These are phyloP conservation scores for Serendipita sp. DNA, from an alignment of 768 basidiomycete genomes.

Conservation along the genomic window DNA sequence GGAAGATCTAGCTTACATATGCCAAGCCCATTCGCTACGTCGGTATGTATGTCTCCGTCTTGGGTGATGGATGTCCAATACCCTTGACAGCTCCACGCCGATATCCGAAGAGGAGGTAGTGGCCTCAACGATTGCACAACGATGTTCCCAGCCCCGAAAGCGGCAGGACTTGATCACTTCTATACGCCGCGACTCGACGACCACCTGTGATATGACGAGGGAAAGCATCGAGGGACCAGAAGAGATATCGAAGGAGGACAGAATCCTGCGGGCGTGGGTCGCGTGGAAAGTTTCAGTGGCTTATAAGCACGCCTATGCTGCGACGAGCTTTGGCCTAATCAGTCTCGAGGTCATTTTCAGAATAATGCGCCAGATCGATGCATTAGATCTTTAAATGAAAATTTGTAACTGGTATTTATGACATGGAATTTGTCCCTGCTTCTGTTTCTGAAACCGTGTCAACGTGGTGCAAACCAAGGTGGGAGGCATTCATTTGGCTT, in stretches of 20 bases:
- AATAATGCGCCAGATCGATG: constrained; percentile 15
- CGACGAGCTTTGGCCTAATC: constrained; percentile 46
- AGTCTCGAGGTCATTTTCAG: constrained; percentile 44
- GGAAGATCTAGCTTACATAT: constrained; percentile 56
- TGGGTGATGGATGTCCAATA: constrained; percentile 24
- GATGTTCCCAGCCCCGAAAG: constrained; percentile 36
- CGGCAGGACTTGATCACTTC: constrained; percentile 33
- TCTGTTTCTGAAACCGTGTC: too few species aligned
- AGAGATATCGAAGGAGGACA: constrained; percentile 23
- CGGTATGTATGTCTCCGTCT: background rate
- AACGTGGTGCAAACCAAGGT: too few species aligned
- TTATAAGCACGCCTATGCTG: constrained; percentile 31
- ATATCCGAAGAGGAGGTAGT: constrained; percentile 63
- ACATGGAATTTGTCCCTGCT: too few species aligned
- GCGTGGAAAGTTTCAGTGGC: constrained; percentile 34
- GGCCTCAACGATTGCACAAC: constrained; percentile 55
- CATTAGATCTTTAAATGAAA: background rate
- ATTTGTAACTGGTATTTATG: too few species aligned
- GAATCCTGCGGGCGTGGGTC: constrained; percentile 35
- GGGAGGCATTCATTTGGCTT: too few species aligned
- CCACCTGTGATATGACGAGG: constrained; percentile 34
- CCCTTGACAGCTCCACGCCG: constrained; percentile 40
- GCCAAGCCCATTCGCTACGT: constrained; percentile 31
- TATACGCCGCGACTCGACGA: constrained; percentile 38
- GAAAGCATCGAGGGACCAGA: constrained; percentile 38